Percentiles rank a stretch among this genome's conserved stretches.
These are phyloP conservation scores for Jaminaea rosea DNA, from an alignment of 1,284 basidiomycete species.

Conservation along the genomic window DNA sequence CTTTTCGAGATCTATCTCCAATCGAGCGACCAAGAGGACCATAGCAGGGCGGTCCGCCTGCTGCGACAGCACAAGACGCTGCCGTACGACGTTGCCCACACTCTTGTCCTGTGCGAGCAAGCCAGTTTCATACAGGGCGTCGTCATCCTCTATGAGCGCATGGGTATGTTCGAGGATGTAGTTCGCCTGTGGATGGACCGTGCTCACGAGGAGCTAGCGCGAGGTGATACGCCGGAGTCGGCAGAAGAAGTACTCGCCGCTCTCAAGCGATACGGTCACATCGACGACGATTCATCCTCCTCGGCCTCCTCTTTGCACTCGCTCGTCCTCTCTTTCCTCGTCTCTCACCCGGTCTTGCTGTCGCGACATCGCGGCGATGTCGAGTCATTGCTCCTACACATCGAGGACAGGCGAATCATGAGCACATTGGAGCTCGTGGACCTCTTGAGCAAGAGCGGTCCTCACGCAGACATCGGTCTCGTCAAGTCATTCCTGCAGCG, in stretches of 20 bases:
- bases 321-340: constrained; percentile 79
- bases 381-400: constrained; percentile 57
- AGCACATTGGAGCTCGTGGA: constrained; percentile 81
- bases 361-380: constrained; percentile 64
- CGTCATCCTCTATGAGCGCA: constrained; percentile 78
- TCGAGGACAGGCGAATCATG: constrained; percentile 72
- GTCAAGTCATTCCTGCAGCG: constrained; percentile 79
- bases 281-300: too few relatives aligned
- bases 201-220: constrained; percentile 46
- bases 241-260: constrained; percentile 64
- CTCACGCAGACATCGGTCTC: constrained; percentile 70
- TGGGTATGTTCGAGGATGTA: constrained; percentile 94
- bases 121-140: constrained; percentile 71
- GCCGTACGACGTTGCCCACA: constrained; percentile 82
- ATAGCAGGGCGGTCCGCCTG: constrained; percentile 19
- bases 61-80: constrained; percentile 47
- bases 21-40: not conserved
- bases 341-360: constrained; percentile 59
- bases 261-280: constrained; percentile 64
- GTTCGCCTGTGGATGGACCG: constrained; percentile 72
- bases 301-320: constrained; percentile 78
- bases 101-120: constrained; percentile 82
- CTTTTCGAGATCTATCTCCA: constrained; percentile 84
- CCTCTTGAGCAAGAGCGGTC: constrained; percentile 71
- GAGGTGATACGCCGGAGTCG: constrained; percentile 8